A percentile compares a stretch with the other conserved stretches of the same genome.
phyloP scores from a whole-genome alignment of 306 rosid genomes.

The Lithocarpus polystachyus region DNA sequence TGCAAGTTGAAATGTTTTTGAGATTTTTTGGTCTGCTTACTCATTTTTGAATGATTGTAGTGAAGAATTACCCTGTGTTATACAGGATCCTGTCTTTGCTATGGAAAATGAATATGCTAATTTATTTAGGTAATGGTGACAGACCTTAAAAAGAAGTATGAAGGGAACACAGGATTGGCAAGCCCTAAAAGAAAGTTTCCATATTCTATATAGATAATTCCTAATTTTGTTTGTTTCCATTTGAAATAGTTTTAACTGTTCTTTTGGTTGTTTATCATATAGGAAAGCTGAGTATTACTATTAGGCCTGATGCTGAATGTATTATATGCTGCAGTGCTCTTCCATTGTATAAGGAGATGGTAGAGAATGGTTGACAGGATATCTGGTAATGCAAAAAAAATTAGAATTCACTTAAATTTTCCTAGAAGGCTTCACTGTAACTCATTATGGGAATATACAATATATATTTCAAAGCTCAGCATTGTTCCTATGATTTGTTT shows the following conservation, averaged over 20 bases:
- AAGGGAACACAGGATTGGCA: constrained; percentile 51
- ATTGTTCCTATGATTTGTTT: too few relatives aligned
- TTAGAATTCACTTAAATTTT: too few relatives aligned
- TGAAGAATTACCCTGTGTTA: constrained; percentile 7
- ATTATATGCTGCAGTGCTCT: neutral
- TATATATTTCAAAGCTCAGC: too few relatives aligned
- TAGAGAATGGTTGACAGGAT: too few relatives aligned
- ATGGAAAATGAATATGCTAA: constrained; percentile 1
- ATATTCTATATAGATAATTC: neutral
- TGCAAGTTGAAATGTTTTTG: neutral
- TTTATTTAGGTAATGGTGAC: constrained; percentile 21
- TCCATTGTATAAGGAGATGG: neutral
- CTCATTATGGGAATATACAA: too few relatives aligned
- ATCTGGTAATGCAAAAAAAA: too few relatives aligned
- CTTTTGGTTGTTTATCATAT: constrained; percentile 12
- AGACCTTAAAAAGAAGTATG: constrained; percentile 83
- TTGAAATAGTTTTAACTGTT: neutral
- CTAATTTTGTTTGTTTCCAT: neutral
- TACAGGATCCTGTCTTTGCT: neutral
- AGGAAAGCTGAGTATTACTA: constrained; percentile 9
- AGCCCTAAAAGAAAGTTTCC: constrained; percentile 74
- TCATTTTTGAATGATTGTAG: neutral
- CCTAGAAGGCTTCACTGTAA: neutral
- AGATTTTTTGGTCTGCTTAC: neutral
- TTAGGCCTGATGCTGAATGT: neutral